These are phyloP conservation scores for Lactarius sanguifluus DNA, from an alignment of 768 basidiomycete species.

Conservation along the genomic window DNA sequence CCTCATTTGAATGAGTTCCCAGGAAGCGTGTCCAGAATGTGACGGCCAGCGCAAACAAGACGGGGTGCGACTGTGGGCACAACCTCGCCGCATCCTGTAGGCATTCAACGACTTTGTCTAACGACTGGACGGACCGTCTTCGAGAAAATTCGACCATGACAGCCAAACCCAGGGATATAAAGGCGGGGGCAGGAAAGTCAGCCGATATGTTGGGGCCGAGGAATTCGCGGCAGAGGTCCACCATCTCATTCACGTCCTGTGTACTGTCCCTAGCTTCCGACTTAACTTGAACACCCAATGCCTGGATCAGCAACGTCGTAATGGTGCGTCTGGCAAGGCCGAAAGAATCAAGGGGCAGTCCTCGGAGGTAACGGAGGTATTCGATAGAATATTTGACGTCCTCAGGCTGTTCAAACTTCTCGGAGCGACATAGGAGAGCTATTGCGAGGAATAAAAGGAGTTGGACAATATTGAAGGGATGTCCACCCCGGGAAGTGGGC, in stretches of 20 bases:
- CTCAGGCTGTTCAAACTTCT: neutral
- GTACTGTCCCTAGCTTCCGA: neutral
- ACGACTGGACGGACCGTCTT: neutral
- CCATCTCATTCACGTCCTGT: neutral
- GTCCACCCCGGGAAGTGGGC: neutral
- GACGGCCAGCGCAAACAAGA: rapidly evolving
- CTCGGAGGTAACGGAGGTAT: neutral
- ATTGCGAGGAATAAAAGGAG: neutral
- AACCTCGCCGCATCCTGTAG: neutral
- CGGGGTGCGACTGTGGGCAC: neutral
- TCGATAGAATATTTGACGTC: neutral
- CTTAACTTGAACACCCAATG: neutral
- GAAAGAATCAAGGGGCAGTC: neutral
- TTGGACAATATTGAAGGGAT: neutral
- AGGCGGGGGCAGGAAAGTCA: neutral
- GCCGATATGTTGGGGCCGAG: neutral
- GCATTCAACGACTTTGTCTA: neutral
- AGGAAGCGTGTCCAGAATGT: neutral
- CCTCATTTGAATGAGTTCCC: neutral
- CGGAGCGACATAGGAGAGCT: neutral
- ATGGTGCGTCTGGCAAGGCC: neutral
- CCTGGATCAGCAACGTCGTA: neutral
- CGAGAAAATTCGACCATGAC: neutral
- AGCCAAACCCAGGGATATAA: neutral
- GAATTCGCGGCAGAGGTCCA: neutral